Evolutionary conservation across 495 filamentous ascomycete species (phyloP).

Genomic region (Xylaria nigripes): DNA sequence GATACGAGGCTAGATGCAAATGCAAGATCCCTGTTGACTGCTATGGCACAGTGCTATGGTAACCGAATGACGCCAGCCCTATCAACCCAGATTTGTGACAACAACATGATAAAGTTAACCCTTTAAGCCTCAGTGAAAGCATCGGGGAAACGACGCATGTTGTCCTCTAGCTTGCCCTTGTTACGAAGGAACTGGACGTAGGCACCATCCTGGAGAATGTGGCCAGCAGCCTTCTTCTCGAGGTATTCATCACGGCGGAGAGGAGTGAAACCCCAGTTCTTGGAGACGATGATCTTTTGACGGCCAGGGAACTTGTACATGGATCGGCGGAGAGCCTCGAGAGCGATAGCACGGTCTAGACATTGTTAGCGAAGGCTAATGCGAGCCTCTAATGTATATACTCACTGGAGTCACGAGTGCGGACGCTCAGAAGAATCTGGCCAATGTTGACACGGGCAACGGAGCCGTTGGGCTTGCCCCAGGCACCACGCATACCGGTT

Average conservation of each 20-base stretch:
- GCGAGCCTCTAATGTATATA: conserved; percentile 3
- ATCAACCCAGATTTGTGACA: conserved; percentile 31
- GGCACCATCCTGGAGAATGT: conserved; percentile 89
- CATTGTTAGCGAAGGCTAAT: conserved; percentile 21
- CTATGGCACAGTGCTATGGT: conserved; percentile 30
- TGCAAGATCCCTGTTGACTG: conserved; percentile 32
- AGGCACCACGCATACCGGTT: conserved; percentile 99
- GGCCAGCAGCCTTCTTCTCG: conserved; percentile 79
- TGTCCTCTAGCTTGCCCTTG: conserved; percentile 74
- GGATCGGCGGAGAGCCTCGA: conserved; percentile 95
- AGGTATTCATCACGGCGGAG: conserved; percentile 95
- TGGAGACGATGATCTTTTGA: conserved; percentile 99
- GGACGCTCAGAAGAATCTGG: conserved; percentile 93
- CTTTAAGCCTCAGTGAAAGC: conserved; percentile 61
- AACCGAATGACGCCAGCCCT: conserved; percentile 30
- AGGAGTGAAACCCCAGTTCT: conserved; percentile 99
- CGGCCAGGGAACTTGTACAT: conserved; percentile 99
- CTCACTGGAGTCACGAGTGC: conserved; percentile 82
- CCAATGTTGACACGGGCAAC: conserved; percentile 99
- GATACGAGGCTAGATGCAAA: conserved; percentile 16
- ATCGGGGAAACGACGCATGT: conserved; percentile 87
- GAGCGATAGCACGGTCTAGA: conserved; percentile 75
- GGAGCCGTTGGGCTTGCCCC: conserved; percentile 95
- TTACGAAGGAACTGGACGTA: conserved; percentile 97
- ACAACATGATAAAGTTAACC: conserved; percentile 14